Evolutionary conservation across 768 basidiomycete species (phyloP).

Genomic region (Amanita fuliginea): DNA sequence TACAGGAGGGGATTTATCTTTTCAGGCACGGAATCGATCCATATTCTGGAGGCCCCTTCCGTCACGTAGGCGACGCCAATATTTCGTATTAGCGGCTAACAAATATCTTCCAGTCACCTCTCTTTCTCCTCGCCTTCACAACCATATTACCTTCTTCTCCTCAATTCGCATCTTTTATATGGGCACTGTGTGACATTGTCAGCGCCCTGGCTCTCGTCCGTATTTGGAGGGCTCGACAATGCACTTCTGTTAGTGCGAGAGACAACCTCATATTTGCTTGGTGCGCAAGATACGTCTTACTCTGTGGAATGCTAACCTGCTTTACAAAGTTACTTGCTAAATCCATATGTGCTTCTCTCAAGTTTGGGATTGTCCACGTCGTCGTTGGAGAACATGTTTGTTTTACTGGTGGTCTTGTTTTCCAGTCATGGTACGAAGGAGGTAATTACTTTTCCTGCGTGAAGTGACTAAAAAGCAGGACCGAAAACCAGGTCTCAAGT

Average conservation of each 20-base stretch:
- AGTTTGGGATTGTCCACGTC: conserved; percentile 77
- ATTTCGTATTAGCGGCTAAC: background rate
- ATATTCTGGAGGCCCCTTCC: conserved; percentile 77
- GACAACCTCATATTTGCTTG: conserved; percentile 53
- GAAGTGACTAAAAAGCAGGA: background rate
- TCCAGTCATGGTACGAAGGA: conserved; percentile 46
- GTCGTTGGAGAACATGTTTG: conserved; percentile 66
- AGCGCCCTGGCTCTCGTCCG: conserved; percentile 58
- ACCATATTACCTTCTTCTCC: conserved; percentile 48
- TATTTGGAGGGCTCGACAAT: conserved; percentile 59
- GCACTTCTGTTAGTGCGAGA: conserved; percentile 33
- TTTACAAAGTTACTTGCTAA: conserved; percentile 63
- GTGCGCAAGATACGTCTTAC: conserved; percentile 32
- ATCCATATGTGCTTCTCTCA: conserved; percentile 80
- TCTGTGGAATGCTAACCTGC: background rate
- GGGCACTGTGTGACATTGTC: conserved; percentile 58
- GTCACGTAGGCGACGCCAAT: conserved; percentile 46
- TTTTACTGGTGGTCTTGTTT: conserved; percentile 57
- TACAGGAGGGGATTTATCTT: conserved; percentile 84
- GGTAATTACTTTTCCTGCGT: background rate
- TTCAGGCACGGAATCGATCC: conserved; percentile 71
- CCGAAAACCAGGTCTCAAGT: conserved; percentile 36
- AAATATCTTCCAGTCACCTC: conserved; percentile 50
- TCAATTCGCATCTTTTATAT: conserved; percentile 42
- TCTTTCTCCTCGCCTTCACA: conserved; percentile 69